Evolutionary conservation across 2,329 filamentous ascomycete species (phyloP).

Genomic region (Fusarium sp.): DNA sequence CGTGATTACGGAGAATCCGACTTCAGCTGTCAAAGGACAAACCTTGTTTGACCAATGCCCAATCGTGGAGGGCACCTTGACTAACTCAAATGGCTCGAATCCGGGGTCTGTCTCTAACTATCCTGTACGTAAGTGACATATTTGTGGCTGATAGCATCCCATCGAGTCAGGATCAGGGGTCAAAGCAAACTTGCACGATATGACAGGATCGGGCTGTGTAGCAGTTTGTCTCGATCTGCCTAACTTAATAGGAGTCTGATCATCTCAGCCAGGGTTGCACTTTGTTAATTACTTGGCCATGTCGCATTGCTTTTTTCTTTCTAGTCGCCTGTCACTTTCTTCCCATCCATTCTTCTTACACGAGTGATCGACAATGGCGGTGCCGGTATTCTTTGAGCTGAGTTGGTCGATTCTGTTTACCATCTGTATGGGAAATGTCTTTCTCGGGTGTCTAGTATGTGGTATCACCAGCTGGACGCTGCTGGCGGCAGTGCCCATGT

Average conservation of each 20-base stretch:
- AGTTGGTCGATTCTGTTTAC: conserved; percentile 58
- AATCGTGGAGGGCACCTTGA: background rate
- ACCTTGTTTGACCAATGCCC: background rate
- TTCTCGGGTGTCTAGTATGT: conserved; percentile 53
- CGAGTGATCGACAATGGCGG: conserved; percentile 16
- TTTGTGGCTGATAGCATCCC: background rate
- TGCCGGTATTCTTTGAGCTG: conserved; percentile 52
- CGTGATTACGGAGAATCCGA: background rate
- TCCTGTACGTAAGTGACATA: background rate
- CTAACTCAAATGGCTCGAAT: background rate
- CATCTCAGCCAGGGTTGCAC: background rate
- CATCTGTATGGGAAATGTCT: conserved; percentile 53
- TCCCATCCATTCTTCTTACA: background rate
- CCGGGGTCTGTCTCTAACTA: background rate
- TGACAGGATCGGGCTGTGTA: background rate
- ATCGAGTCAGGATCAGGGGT: background rate
- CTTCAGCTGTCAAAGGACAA: background rate
- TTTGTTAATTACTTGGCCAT: background rate
- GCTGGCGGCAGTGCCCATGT: conserved; percentile 52
- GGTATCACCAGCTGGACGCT: conserved; percentile 53
- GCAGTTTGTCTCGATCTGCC: background rate
- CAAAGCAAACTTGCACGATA: background rate
- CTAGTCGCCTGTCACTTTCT: background rate
- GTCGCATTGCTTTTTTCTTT: conserved; percentile 15
- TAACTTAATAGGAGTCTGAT: conserved; percentile 15